Evolutionary conservation across 2,329 filamentous ascomycete genomes (phyloP).

Genomic region (Westerdykella sp.): DNA sequence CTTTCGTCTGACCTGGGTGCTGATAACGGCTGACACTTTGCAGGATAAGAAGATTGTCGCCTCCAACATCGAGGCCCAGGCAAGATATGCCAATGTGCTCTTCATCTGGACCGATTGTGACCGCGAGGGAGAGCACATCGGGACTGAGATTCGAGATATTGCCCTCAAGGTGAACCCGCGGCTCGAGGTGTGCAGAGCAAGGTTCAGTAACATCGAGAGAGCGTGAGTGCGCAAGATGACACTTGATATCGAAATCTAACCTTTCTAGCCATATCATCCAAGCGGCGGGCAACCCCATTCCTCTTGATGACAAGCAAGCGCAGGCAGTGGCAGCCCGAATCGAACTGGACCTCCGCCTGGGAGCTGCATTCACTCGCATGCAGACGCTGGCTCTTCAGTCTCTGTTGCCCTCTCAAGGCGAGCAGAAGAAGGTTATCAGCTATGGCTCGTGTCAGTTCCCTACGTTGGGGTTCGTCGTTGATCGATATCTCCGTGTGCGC

Average conservation of each 20-base stretch:
- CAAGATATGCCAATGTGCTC: conserved; percentile 63
- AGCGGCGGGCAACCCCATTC: conserved; percentile 69
- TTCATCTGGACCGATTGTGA: conserved; percentile 99
- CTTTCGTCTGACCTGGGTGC: neutral
- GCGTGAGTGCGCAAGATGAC: conserved; percentile 51
- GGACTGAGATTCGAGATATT: conserved; percentile 78
- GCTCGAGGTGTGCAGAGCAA: conserved; percentile 77
- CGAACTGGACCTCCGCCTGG: conserved; percentile 85
- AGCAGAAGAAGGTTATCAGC: conserved; percentile 60
- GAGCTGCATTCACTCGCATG: conserved; percentile 85
- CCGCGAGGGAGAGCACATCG: conserved; percentile 94
- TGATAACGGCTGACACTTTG: conserved; percentile 7
- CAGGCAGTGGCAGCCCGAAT: conserved; percentile 84
- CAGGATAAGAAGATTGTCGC: conserved; percentile 76
- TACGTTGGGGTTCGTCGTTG: conserved; percentile 92
- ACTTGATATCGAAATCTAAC: neutral
- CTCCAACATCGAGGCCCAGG: conserved; percentile 76
- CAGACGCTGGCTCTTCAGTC: conserved; percentile 71
- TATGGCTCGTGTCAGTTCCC: conserved; percentile 98
- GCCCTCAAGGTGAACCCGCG: conserved; percentile 66
- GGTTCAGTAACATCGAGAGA: conserved; percentile 92
- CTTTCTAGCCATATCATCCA: conserved; percentile 68
- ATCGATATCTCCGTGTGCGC: conserved; percentile 86
- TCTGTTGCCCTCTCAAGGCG: conserved; percentile 59
- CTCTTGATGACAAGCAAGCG: conserved; percentile 78